Base-by-base conservation (phyloP, 768 basidiomycete genomes). In the Lactarius hengduanensis region DNA sequence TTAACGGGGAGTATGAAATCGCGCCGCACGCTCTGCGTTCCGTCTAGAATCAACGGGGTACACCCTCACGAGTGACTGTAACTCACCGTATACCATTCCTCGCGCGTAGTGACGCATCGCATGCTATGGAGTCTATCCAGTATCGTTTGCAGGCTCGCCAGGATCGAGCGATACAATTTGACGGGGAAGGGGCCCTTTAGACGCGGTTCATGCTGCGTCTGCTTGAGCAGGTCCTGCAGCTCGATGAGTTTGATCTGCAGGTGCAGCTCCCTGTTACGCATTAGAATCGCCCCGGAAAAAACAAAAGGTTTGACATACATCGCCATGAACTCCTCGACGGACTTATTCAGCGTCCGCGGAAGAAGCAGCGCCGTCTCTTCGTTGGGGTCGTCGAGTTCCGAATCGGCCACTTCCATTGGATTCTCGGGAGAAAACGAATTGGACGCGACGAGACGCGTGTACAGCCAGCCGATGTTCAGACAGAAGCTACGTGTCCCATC, bases 141-240 rank as follows among this genome's bases (percentile, higher is more conserved):
- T 38, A 96, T 94, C 1, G 86, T 87, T 75, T 96, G 93, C 68
- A 94, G 72, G 71, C 91, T 90, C 1, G 86, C 89, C 77, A 94
- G 78, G 68, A 94, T 86, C 8, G 88, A 86, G 15, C 92, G 88
- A 72, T 98, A 99, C 10, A 95, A 78, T 57, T 84, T 77, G 18
- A 92, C 85, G 2, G 96, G 96, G 78, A 98, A 98, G 0, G 96
- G 94, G 0, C 97, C 97, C 74, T 98, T 99, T 64, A 98, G 76
- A 36, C 97, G 88, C 7, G 96, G 96, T 73, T 99, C 97, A 72
- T 96, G 90, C 68, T 89, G 88, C 0, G 97, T 90, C 72, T 98
- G 92, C 11, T 86, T 85, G 53, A 99, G 80, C n/a, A 98, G 78
- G 1, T 83, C 87, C 71, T 94, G 90, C 10, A 98, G 80, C 73